Base-by-base conservation (phyloP, 179 eudicot genomes). In the Vitellaria paradoxa region DNA sequence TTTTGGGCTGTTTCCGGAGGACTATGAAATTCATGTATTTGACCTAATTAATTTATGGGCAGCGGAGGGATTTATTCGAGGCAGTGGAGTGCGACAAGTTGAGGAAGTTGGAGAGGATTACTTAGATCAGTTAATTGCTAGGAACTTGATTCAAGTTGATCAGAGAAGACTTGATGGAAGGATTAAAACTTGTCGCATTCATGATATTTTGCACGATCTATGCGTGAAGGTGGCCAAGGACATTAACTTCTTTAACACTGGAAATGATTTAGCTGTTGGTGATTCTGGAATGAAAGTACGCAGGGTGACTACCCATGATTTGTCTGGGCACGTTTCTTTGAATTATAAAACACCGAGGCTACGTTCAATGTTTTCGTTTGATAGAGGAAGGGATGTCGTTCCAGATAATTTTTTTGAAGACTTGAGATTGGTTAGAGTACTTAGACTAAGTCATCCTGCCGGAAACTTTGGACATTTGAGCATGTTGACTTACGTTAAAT, bases 111-210 rank as follows among this genome's bases (percentile, higher is more conserved):
- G 68, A 55, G 76, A 62, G 18, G 76, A 49, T 30, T 24, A 78
- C 49, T 18, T 70, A 49, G 23, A 49, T 11, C 14, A 70, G 37
- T 65, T 78, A 53, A 37, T 70, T n/a, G 30, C 30, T 9, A 70
- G 81, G 64, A 78, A 72, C 40, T 20, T 78, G 14, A 64, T 72
- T 65, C 81, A 78, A 70, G 81, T 78, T 24, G 59, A 14, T 71
- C 40, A 52, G 13, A 70, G 81, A 24, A 62, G 24, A 23, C n/a
- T 2, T 3, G 45, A 71, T 37, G 76, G 81, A 18, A 64, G 71
- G 55, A 13, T 71, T 24, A 70, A 20, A 49, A 78, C 64, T 13
- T 71, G 70, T 30, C 71, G 81, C 15, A 72, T 78, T 70, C 81
- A 78, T 30, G 76, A 78, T 78, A 60, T 71, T 63, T 24, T 78